Conservation (phyloP, 768 basidiomycete genomes). For the Phlegmacium glaucopus region DNA sequence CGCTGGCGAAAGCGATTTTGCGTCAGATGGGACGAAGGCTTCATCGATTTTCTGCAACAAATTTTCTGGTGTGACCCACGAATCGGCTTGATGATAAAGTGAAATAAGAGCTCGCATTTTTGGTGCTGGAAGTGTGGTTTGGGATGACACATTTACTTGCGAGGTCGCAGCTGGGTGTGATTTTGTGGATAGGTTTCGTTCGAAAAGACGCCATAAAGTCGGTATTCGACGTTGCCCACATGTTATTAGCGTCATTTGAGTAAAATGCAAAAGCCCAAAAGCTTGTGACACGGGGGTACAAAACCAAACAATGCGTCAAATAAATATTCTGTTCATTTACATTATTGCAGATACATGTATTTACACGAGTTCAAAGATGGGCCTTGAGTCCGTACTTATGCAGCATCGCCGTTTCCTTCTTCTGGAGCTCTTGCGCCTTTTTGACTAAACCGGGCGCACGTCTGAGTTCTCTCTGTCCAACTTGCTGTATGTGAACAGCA, state of each 20-base stretch:
- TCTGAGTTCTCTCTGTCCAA: constrained; percentile 85
- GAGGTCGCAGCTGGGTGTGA: constrained; percentile 15
- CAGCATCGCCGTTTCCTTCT: constrained; percentile 59
- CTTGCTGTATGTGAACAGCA: constrained; percentile 92
- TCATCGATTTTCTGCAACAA: constrained; percentile 62
- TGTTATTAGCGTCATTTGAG: background rate
- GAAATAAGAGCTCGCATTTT: constrained; percentile 72
- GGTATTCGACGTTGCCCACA: background rate
- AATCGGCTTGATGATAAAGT: constrained; percentile 73
- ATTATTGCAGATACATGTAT: background rate
- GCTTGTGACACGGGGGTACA: background rate
- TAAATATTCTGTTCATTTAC: background rate
- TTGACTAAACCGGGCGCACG: constrained; percentile 61
- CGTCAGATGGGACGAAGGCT: constrained; percentile 41
- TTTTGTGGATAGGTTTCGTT: constrained; percentile 3
- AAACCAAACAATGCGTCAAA: constrained; percentile 5
- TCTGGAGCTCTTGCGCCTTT: constrained; percentile 50
- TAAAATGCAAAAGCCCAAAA: background rate
- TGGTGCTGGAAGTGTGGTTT: constrained; percentile 43
- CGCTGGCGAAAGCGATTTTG: background rate
- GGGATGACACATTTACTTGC: constrained; percentile 14
- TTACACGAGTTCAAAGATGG: constrained; percentile 38
- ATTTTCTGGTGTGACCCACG: constrained; percentile 70
- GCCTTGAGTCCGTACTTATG: constrained; percentile 59
- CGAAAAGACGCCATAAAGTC: background rate